These are phyloP conservation scores for Debaryomycetaceae sp. DNA, from an alignment of 1,139 yeast species.

Conservation along the genomic window DNA sequence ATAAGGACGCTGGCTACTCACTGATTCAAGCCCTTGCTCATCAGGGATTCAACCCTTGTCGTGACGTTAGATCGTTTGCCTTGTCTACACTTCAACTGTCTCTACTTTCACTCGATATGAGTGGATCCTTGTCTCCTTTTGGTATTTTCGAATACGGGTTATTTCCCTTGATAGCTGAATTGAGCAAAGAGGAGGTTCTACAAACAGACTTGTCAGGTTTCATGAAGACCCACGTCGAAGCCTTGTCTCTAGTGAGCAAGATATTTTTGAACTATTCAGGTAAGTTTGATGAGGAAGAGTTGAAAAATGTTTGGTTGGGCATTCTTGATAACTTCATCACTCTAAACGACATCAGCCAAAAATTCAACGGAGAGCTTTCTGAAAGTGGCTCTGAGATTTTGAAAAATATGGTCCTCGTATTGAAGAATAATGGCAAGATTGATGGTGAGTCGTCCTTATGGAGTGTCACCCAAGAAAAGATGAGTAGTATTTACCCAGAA, in stretches of 20 bases:
- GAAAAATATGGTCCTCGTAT: conserved; percentile 52
- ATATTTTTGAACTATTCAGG: conserved; percentile 56
- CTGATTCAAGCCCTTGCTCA: conserved; percentile 77
- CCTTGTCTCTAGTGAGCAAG: conserved; percentile 65
- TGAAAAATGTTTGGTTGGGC: conserved; percentile 32
- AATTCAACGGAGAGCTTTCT: conserved; percentile 29
- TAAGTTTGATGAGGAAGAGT: conserved; percentile 20
- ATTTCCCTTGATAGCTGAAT: conserved; percentile 67
- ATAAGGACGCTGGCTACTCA: conserved; percentile 48
- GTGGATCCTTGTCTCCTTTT: conserved; percentile 35
- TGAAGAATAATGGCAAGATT: conserved; percentile 27
- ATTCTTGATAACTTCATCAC: conserved; percentile 30
- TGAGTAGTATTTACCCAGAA: conserved; percentile 44
- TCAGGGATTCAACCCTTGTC: conserved; percentile 85
- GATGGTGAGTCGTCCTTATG: conserved; percentile 22
- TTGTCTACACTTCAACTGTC: conserved; percentile 50
- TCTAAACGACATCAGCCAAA: conserved; percentile 20
- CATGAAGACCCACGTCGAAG: conserved; percentile 61
- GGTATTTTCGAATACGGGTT: conserved; percentile 71
- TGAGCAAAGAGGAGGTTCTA: conserved; percentile 64
- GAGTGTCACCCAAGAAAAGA: conserved; percentile 39
- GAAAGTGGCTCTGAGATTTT: conserved; percentile 64
- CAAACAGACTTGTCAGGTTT: conserved; percentile 65
- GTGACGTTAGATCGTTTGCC: conserved; percentile 69
- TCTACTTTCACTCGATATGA: conserved; percentile 31